Base-by-base conservation (phyloP, 169 alveolate species). In the Miamiensis avidus region DNA sequence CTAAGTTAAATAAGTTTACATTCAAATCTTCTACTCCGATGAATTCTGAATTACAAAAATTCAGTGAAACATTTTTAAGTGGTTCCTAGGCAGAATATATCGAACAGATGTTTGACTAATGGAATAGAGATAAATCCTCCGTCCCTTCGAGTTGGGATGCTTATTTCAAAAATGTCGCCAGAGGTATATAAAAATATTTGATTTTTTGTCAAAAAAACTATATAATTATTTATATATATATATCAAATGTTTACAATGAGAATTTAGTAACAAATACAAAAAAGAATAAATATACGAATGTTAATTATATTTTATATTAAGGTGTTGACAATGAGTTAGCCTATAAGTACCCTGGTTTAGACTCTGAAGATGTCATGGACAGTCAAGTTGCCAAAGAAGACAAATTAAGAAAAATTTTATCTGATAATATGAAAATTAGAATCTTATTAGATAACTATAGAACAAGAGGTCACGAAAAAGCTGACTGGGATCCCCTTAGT, bases 401-500 rank as follows among this genome's bases (percentile, higher is more conserved):
- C 25, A 34, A 34, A 20, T 20, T 78, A 29, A 85, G 82, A 49
- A 76, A 76, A 75, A 72, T 79, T 76, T 64, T 85, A 32, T 32
- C 78, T 65, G 89, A 85, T 85, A 82, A 85, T 31, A 30, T 85
- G 49, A 85, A 82, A 85, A 85, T 79, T 72, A 81, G 89, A 78
- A 73, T 85, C 25, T 34, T 85, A 76, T 72, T 85, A 6, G 83
- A 85, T 81, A 74, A 81, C 16, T 85, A 85, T 64, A 78, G 89
- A 65, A 72, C 33, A 11, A 81, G 86, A 65, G 96, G 96, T 16
- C 96, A 92, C 83, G 91, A 88, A 82, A 75, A 74, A 11, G 92
- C 96, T 28, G 88, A 81, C 29, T 65, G 86, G n/a, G 96, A 92
- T 73, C 96, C 96, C 15, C 73, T 92, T n/a, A 26, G 84, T 79